Evolutionary conservation across 371 early-diverging fungal genomes (phyloP), one percentile per base, ranked within the genome.

Genomic region (Blyttiomyces sp.): DNA sequence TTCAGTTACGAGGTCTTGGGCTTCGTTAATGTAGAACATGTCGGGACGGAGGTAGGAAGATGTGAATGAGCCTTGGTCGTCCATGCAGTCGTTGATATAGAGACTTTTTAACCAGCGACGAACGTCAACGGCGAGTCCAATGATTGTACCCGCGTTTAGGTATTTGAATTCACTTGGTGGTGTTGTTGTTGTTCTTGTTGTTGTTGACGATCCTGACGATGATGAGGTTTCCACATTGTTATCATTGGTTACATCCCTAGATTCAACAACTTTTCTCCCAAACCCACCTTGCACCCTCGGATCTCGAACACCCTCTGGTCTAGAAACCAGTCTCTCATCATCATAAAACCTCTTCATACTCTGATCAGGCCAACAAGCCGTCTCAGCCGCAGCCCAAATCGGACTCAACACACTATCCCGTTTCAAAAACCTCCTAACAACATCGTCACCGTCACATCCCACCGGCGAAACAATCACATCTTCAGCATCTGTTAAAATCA

Each of bases 121-220:
- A 16, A 75, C 11, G 13, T 53, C 61, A 6, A 42, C 49, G 2
- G 71, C 76, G 11, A 51, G 45, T 23, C 73, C 72, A n/a, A 75
- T 66, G 63, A 70, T 26, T 6, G 57, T 54, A 16, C 76, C 76
- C 24, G 76, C 76, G 50, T 75, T 75, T 11, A 72, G 56, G 56
- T 56, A 71, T 32, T n/a, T n/a, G n/a, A n/a, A n/a, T n/a, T 11
- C 39, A 11, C 13, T n/a, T 11, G 11, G n/a, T 39, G 39, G 39
- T n/a, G 39, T 13, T 39, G 39, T n/a, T n/a, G 39, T n/a, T 11
- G n/a, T 13, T n/a, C 39, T 11, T n/a, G 39, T 39, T 11, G n/a
- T 39, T 11, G n/a, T 11, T 39, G 39, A 13, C 39, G 39, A 11
- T 27, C 23, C 46, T 27, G 9, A 17, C n/a, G n/a, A n/a, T n/a